phyloP scores from a whole-genome alignment of 352 stramenopile genomes.

The Globisporangium mamillatum region DNA sequence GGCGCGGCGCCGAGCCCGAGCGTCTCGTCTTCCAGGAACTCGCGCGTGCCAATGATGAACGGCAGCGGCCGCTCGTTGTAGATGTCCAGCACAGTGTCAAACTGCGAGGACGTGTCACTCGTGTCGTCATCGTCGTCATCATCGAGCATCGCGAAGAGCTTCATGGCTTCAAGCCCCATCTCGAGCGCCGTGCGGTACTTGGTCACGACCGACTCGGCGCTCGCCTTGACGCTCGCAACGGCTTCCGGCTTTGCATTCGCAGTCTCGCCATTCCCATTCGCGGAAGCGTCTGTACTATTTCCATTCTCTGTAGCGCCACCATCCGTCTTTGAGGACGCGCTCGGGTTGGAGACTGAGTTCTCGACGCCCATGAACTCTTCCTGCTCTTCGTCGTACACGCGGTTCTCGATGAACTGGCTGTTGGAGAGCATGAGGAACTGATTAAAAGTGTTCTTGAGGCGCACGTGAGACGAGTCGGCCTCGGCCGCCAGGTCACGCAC shows the following conservation, averaged over 20 bases:
- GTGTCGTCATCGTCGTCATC: slow-evolving; percentile 48
- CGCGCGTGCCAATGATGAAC: slow-evolving; percentile 84
- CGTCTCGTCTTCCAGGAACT: slow-evolving; percentile 85
- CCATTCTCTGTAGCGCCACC: slow-evolving; percentile 5
- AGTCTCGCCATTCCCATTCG: not conserved
- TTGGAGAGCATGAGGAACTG: slow-evolving; percentile 86
- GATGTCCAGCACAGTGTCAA: slow-evolving; percentile 82
- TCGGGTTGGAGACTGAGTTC: slow-evolving; percentile 6
- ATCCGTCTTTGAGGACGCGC: slow-evolving; percentile 7
- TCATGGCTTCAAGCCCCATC: slow-evolving; percentile 81
- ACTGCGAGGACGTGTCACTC: slow-evolving; percentile 47
- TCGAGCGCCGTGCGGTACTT: slow-evolving; percentile 76
- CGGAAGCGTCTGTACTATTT: not conserved
- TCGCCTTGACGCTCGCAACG: slow-evolving; percentile 20
- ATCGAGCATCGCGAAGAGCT: slow-evolving; percentile 81
- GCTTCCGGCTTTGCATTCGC: slow-evolving; percentile 23
- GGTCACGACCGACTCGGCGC: slow-evolving; percentile 54
- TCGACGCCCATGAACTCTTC: slow-evolving; percentile 58
- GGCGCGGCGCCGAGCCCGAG: slow-evolving; percentile 71
- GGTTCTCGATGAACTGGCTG: slow-evolving; percentile 89
- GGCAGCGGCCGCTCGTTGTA: slow-evolving; percentile 86
- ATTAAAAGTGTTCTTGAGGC: slow-evolving; percentile 84
- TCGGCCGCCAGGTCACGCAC: slow-evolving; percentile 69
- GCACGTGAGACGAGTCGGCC: slow-evolving; percentile 66
- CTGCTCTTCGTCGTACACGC: slow-evolving; percentile 87